Evolutionary conservation across 257 asterid species (phyloP).

Genomic region (Nicotiana undulata): DNA sequence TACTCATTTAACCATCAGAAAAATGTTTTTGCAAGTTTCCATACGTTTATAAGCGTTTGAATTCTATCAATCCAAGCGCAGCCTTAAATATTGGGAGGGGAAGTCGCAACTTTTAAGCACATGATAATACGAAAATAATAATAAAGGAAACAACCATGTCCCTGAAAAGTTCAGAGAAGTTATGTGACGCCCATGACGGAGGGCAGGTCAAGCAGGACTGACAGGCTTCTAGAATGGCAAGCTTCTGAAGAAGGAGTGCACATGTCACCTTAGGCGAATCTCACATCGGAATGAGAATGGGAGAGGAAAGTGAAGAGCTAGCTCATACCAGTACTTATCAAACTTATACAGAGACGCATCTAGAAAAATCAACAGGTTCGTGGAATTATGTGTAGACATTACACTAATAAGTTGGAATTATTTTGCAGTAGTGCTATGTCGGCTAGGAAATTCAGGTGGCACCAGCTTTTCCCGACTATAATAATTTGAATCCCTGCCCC

Average conservation of each 20-base stretch:
- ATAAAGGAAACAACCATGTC: neutral
- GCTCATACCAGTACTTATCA: neutral
- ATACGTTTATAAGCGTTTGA: neutral
- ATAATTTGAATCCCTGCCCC: neutral
- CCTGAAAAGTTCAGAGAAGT: neutral
- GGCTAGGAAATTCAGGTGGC: neutral
- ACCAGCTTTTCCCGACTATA: neutral
- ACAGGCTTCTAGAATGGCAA: too few species aligned
- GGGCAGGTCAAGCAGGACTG: too few species aligned
- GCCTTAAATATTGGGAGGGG: neutral
- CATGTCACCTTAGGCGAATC: too few species aligned
- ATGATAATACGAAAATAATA: neutral
- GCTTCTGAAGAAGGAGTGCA: too few species aligned
- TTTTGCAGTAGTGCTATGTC: neutral
- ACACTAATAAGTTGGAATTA: neutral
- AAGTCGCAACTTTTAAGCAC: neutral
- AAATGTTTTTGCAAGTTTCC: neutral
- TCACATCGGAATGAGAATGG: too few species aligned
- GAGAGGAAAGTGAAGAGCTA: too few species aligned
- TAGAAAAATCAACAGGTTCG: neutral
- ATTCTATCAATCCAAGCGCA: neutral
- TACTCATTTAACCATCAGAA: neutral
- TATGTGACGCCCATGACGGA: too few species aligned
- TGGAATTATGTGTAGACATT: neutral
- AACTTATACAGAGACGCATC: neutral